Evolutionary conservation across 345 rosid genomes (phyloP), one percentile per base, ranked within the genome.

Genomic region (Linum lewisii): DNA sequence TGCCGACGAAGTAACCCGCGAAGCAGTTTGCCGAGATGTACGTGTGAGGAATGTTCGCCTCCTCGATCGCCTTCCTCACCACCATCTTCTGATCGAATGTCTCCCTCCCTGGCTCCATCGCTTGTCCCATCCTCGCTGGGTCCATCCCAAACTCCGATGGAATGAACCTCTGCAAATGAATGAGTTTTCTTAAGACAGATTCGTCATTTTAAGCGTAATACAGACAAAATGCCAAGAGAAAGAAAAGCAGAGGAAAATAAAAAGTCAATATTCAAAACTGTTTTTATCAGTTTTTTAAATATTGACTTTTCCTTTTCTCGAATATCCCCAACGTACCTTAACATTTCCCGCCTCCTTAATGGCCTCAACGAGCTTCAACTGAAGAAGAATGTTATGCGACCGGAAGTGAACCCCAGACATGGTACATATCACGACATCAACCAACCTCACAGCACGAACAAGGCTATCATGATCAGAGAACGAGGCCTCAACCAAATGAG

Each of bases 71-170:
- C 16, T 54, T 78, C 57, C 97, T 83, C 21, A 88, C 89, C 8
- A 16, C 58, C 95, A 88, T 83, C 71, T 92, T 92, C 55, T 88
- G 78, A 52, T 88, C 98, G 32, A 92, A 88, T 0, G 93, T 62
- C 51, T 73, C 91, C 63, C 84, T 79, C 58, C 97, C 95, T 0
- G 98, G 99, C 21, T 81, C 89, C 9, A 93, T 61, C 1, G 95
- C 96, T 13, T 83, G 59, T 25, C 57, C 79, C 98, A 92, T 92
- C 14, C 76, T 60, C 0, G 94, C 57, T 24, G 96, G 93, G 66
- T 92, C 95, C 76, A 81, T 88, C 3, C 98, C 98, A 61, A 86
- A 92, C 60, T 92, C 98, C 1, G 96, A 88, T 0, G 95, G 96
- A 72, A 92, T 64, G 66, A 92, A 88, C 20, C 95, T 74, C 96